Base-by-base conservation (phyloP, 306 rosid species). In the Erythrophleum fordii region DNA sequence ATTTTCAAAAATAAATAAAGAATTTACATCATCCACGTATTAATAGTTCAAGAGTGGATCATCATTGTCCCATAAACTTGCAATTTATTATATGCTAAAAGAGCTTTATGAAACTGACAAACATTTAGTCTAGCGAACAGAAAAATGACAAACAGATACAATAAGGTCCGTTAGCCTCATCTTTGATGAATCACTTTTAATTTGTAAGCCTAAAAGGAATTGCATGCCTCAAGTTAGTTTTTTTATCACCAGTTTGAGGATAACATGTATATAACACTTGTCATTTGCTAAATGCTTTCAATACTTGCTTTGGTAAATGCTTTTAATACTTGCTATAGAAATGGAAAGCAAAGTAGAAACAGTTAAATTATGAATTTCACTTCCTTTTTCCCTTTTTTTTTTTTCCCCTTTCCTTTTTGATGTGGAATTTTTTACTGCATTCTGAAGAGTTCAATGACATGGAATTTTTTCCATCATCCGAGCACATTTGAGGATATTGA, bases 141-240 rank as follows among this genome's bases (percentile, higher is more conserved):
- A 80, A 76, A n/a, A 84, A 70, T 75, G 79, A 80, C 82, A 62
- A 80, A 42, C 58, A 75, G 42, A 31, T 58, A 39, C 17, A 25
- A 12, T 5, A 18, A 26, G 12, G 37, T 58, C 42, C 28, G 18
- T 74, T 75, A 59, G 31, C 62, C 77, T 41, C 22, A 39, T 8
- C 76, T 65, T 55, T 69, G 66, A 76, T 71, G 44, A 61, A 42
- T 41, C 61, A 42, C 49, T 69, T 65, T 13, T 35, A 48, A 68
- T 58, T 68, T 83, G 37, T 18, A 16, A 55, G 79, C 78, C 71
- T 58, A 37, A 69, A 79, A 59, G 17, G 20, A 73, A 68, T 68
- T 55, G 61, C 77, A 18, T 11, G 65, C 55, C 5, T 55, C 61
- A 34, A 22, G 35, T 35, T 45, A 20, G 49, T n/a, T 37, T 22